phyloP scores from a whole-genome alignment of 2,329 filamentous ascomycete genomes.

The Trichoderma sp. region DNA sequence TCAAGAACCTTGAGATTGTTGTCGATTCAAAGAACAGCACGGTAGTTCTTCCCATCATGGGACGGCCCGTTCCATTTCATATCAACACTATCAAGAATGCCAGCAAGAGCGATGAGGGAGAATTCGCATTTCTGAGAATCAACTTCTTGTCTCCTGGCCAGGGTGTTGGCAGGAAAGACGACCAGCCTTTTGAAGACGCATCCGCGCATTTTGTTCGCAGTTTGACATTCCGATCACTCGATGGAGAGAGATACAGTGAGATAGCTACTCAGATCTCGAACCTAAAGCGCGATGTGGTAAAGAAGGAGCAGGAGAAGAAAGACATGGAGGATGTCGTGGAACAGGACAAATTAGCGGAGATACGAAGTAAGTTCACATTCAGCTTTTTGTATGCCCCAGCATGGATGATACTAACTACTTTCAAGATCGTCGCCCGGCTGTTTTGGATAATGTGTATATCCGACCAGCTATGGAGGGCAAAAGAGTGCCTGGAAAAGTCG shows the following conservation, averaged over 20 bases:
- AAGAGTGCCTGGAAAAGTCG: constrained; percentile 90
- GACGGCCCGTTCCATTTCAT: constrained; percentile 94
- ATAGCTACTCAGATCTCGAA: constrained; percentile 93
- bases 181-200: constrained; percentile 96
- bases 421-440: constrained; percentile 82
- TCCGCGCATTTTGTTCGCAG: constrained; percentile 94
- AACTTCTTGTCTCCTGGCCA: constrained; percentile 97
- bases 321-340: constrained; percentile 99
- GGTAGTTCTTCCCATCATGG: constrained; percentile 94
- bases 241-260: constrained; percentile 84
- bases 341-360: constrained; percentile 94
- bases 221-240: constrained; percentile 89
- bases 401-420: constrained; percentile 42
- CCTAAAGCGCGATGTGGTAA: constrained; percentile 88
- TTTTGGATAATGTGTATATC: constrained; percentile 92
- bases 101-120: constrained; percentile 94
- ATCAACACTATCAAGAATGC: constrained; percentile 98
- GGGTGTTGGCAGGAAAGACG: constrained; percentile 94
- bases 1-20: constrained; percentile 84
- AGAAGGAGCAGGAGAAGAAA: constrained; percentile 98
- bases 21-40: constrained; percentile 90
- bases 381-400: neutral
- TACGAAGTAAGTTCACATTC: constrained; percentile 67
- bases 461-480: constrained; percentile 95
- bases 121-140: constrained; percentile 91